Evolutionary conservation across 768 basidiomycete genomes (phyloP), one percentile per base, ranked within the genome.

Genomic region (Cubamyces lactineus): DNA sequence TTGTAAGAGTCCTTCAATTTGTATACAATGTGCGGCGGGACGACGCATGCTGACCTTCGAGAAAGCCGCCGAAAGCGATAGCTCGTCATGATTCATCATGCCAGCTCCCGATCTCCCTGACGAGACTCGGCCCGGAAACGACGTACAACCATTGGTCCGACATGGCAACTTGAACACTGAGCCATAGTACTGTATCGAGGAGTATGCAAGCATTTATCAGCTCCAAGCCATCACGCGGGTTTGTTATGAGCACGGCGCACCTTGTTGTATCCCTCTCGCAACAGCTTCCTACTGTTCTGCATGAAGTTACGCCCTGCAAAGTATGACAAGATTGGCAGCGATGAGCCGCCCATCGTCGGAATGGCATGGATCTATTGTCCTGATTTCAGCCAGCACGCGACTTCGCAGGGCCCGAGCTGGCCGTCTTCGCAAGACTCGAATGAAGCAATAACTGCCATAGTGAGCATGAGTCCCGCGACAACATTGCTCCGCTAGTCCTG

Each of bases 21-120:
- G 7, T 7, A 28, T 28, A 48, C 23, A 8, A 17, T 11, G 15
- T 49, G 47, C 15, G 5, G 26, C 2, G 17, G 3, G 13, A 28
- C 3, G 8, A 13, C 6, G 39, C 9, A 19, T 12, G 54, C 62
- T 15, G 53, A 82, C 84, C 38, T 79, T 77, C 48, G 70, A 62
- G 42, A 77, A 72, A 3, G 76, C 77, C 23, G 77, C 75, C 59
- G 69, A 61, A 53, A 79, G 74, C 40, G 81, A 82, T 3, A 84
- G 71, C 28, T 75, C 74, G n/a, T 80, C 73, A 48, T 82, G 81
- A 5, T 77, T 80, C 73, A 48, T 82, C 82, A 5, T 77, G 73
- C n/a, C 79, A 77, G 59, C 71, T 78, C 23, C 82, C 76, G 17
- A 87, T 68, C 45, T 86, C 85, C 8, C 85, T 79, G 11, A 85